These are phyloP conservation scores for Lodderomyces oxycetoniae DNA, from an alignment of 1,139 yeast genomes.

Conservation along the genomic window DNA sequence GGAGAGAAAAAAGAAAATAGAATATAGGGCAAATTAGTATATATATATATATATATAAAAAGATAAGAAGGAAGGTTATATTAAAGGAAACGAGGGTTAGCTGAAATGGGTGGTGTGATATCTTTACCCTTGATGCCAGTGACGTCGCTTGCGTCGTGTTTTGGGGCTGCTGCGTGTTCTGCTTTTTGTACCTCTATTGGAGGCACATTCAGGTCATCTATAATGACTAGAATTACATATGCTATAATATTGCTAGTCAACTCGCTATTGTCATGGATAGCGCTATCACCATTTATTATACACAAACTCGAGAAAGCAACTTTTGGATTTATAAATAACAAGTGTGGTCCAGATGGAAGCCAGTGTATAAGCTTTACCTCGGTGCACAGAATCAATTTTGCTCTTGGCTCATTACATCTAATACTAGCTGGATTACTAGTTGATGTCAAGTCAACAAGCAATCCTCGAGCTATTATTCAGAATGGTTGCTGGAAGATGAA, in stretches of 20 bases:
- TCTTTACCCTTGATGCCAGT: constrained; percentile 69
- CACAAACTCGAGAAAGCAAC: constrained; percentile 70
- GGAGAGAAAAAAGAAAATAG: constrained; percentile 4
- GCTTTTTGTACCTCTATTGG: constrained; percentile 60
- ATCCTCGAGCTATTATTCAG: constrained; percentile 79
- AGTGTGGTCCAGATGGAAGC: constrained; percentile 68
- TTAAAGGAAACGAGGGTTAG: too few relatives aligned
- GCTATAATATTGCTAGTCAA: constrained; percentile 75
- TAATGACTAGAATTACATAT: constrained; percentile 68
- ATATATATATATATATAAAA: too few relatives aligned
- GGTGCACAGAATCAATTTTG: constrained; percentile 85
- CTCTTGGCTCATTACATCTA: constrained; percentile 77
- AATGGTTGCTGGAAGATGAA: constrained; percentile 90
- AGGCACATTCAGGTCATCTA: constrained; percentile 61
- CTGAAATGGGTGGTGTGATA: constrained; percentile 89
- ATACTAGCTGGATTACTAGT: constrained; percentile 61
- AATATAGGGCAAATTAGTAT: too few relatives aligned
- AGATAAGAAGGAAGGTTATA: too few relatives aligned
- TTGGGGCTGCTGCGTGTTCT: constrained; percentile 81
- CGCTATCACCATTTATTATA: constrained; percentile 77
- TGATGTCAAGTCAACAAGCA: constrained; percentile 72
- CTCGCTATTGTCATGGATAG: constrained; percentile 85
- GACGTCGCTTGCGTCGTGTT: constrained; percentile 66
- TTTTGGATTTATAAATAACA: constrained; percentile 59
- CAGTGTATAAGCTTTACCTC: constrained; percentile 92